These are phyloP conservation scores for Rusavskia elegans DNA, from an alignment of 495 filamentous ascomycete species.

Conservation along the genomic window DNA sequence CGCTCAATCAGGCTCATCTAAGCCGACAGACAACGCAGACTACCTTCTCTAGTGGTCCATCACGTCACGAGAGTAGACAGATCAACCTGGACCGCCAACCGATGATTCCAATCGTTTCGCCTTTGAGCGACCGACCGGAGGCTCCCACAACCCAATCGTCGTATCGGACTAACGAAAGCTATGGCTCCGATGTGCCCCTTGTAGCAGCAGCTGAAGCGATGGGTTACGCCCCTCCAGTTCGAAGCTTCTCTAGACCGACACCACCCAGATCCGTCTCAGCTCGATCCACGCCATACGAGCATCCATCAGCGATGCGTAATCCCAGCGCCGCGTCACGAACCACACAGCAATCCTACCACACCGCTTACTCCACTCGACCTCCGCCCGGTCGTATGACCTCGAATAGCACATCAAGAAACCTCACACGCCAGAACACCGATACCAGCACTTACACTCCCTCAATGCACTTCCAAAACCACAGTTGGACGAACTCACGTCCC, in stretches of 20 bases:
- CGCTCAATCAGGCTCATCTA: background rate
- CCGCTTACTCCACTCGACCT: background rate
- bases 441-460: conserved; percentile 2
- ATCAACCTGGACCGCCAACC: conserved; percentile 16
- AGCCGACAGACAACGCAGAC: conserved; percentile 49
- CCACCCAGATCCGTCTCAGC: conserved; percentile 7
- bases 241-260: conserved; percentile 11
- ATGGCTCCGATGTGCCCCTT: conserved; percentile 42
- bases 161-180: conserved; percentile 25
- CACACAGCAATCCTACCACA: conserved; percentile 9
- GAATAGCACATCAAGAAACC: background rate
- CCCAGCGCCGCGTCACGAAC: conserved; percentile 5
- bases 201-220: conserved; percentile 41
- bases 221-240: conserved; percentile 35
- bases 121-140: conserved; percentile 13
- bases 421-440: conserved; percentile 9
- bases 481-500: background rate
- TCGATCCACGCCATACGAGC: background rate
- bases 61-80: conserved; percentile 21
- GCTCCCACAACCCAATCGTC: conserved; percentile 30
- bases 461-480: background rate
- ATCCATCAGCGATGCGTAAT: conserved; percentile 6
- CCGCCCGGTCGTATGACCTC: background rate
- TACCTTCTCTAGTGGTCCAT: conserved; percentile 39
- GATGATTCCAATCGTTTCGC: conserved; percentile 25